Percentiles rank a stretch among this genome's conserved stretches.
Evolutionary conservation across 2,329 filamentous ascomycete species (phyloP).

Genomic region (Aspergillus versicolor): DNA sequence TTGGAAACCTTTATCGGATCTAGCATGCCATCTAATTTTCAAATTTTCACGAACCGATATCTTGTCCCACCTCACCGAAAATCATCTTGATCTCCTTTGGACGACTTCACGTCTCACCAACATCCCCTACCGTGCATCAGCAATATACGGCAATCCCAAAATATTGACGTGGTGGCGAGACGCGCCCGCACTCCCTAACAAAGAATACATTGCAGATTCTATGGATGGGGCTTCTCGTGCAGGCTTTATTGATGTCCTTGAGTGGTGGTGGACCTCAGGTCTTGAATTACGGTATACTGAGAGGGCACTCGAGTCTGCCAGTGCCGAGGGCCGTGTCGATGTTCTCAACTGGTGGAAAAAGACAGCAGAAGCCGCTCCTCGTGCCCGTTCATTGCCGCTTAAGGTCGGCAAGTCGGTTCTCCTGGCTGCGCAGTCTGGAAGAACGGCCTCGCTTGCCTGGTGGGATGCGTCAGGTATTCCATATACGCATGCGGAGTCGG

Average conservation of each 20-base stretch:
- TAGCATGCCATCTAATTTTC: conserved; percentile 85
- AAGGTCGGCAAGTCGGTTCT: conserved; percentile 84
- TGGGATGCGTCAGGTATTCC: conserved; percentile 82
- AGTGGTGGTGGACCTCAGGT: conserved; percentile 87
- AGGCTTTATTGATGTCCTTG: conserved; percentile 79
- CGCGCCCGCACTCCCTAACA: conserved; percentile 76
- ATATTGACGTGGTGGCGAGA: conserved; percentile 91
- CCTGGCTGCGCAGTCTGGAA: conserved; percentile 79
- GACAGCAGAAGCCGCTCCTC: conserved; percentile 60
- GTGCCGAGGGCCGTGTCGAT: conserved; percentile 75
- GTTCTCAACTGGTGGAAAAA: conserved; percentile 94
- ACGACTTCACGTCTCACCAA: conserved; percentile 78
- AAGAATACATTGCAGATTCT: conserved; percentile 82
- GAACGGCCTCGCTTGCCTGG: conserved; percentile 76
- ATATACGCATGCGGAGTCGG: conserved; percentile 74
- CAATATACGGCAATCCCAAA: conserved; percentile 78
- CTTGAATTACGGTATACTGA: conserved; percentile 83
- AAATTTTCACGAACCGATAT: conserved; percentile 83
- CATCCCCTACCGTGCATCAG: conserved; percentile 82
- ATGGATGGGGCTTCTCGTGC: conserved; percentile 84
- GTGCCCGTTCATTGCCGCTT: conserved; percentile 54
- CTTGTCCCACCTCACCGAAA: conserved; percentile 68
- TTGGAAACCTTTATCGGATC: conserved; percentile 71
- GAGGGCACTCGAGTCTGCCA: conserved; percentile 82
- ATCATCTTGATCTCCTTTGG: conserved; percentile 75